Conservation (phyloP, 2,329 filamentous ascomycete genomes). For the Lasiodiplodia citricola region DNA sequence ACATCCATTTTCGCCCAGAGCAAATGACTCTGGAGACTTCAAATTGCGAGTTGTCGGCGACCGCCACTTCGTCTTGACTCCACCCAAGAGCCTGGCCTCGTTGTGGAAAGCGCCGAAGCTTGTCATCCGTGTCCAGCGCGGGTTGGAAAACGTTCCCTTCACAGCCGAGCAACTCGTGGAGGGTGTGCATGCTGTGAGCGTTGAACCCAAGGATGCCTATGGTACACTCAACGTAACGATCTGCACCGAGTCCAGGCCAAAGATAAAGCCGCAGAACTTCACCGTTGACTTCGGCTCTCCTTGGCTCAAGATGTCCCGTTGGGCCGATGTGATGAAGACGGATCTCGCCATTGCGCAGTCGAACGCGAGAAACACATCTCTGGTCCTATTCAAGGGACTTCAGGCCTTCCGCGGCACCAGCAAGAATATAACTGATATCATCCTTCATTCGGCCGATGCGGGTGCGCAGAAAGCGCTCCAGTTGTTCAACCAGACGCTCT, state of each 20-base stretch:
- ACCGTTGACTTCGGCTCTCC: slow-evolving; percentile 40
- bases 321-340: slow-evolving; percentile 31
- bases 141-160: slow-evolving; percentile 49
- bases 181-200: slow-evolving; percentile 58
- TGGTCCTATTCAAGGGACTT: slow-evolving; percentile 27
- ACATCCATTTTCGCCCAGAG: slow-evolving; percentile 23
- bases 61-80: slow-evolving; percentile 58
- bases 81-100: slow-evolving; percentile 50
- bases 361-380: slow-evolving; percentile 34
- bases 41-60: slow-evolving; percentile 61
- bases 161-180: slow-evolving; percentile 40
- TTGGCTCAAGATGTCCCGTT: slow-evolving; percentile 36
- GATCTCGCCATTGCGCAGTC: slow-evolving; percentile 34
- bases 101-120: slow-evolving; percentile 55
- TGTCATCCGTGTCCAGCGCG: slow-evolving; percentile 55
- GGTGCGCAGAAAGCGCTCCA: slow-evolving; percentile 9
- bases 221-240: slow-evolving; percentile 57
- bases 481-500: slow-evolving; percentile 17
- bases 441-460: slow-evolving; percentile 4
- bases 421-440: slow-evolving; percentile 16
- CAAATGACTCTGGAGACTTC: slow-evolving; percentile 49
- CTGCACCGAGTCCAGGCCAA: slow-evolving; percentile 42
- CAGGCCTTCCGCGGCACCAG: background rate
- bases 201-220: slow-evolving; percentile 56
- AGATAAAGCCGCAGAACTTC: slow-evolving; percentile 32